Base-by-base conservation (phyloP, 768 basidiomycete species). In the Hirschioporus abietinus region DNA sequence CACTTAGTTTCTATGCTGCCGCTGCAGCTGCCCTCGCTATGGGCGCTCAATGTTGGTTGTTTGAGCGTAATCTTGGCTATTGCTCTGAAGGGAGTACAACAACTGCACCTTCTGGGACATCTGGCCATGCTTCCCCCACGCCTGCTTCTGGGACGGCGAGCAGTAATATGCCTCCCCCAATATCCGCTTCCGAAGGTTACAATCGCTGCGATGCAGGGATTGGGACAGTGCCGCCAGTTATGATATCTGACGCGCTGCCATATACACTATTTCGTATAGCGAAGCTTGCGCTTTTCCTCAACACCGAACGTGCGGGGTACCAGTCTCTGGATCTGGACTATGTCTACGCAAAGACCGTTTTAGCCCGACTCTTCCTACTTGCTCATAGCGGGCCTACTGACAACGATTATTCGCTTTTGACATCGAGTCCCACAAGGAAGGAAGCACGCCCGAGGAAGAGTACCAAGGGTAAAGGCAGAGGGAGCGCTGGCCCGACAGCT, bases 121-220 rank as follows among this genome's bases (percentile, higher is more conserved):
- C 5, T 61, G 60, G 23, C 17, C 60, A 61, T 61, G 60, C 30
- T 1, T 61, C 30, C 23, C 60, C 24, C 17, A 61, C 60, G 15
- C 30, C 30, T 61, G 60, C 60, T 61, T 23, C 24, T 61, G 25
- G 60, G 30, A 61, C 20, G 25, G 25, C 30, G 25, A 61, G 30
- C 60, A 61, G 24, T 34, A 15, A 12, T 61, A 61, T 1, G 60
- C 30, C 60, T 34, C 30, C 25, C 30, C 60, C 60, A 61, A 61
- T 61, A 25, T 12, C 60, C 60, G 60, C 60, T 25, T 61, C 60
- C 42, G 42, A 52, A 52, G 20, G 20, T 52, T 52, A 52, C 42
- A 12, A 20, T 52, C 42, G 20, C 42, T 52, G 42, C 42, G 42
- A 52, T 20, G 42, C 42, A 52, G 42, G 42, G 42, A 52, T 52